A percentile compares a stretch with the other conserved stretches of the same genome.
These are phyloP conservation scores for Acephala macrosclerotiorum DNA, from an alignment of 2,329 filamentous ascomycete species.

Conservation along the genomic window DNA sequence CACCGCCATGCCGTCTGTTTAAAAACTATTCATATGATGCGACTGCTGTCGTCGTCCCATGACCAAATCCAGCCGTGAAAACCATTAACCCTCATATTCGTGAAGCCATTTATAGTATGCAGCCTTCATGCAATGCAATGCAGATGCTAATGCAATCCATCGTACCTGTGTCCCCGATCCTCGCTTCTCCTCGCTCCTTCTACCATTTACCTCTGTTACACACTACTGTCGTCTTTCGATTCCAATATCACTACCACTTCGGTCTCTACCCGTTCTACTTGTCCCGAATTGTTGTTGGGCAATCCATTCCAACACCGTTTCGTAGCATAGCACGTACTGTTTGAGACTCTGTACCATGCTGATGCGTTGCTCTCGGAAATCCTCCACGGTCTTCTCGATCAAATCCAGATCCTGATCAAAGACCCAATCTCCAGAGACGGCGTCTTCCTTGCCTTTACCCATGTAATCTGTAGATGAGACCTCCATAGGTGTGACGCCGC, in stretches of 20 bases:
- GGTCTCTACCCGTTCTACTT: constrained; percentile 25
- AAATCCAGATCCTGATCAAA: constrained; percentile 76
- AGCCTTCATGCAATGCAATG: constrained; percentile 3
- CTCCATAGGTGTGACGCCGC: constrained; percentile 52
- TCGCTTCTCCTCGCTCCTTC: no score
- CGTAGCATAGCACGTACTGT: constrained; percentile 96
- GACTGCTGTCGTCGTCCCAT: background rate
- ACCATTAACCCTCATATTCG: constrained; percentile 7
- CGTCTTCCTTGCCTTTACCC: constrained; percentile 16
- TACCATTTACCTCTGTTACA: background rate
- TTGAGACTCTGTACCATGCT: constrained; percentile 97
- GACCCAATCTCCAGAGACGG: constrained; percentile 68
- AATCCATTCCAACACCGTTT: constrained; percentile 91
- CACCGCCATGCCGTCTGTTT: background rate
- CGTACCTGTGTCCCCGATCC: background rate
- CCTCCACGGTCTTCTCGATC: constrained; percentile 86
- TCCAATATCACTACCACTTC: constrained; percentile 37
- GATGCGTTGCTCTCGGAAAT: constrained; percentile 85
- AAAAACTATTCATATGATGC: background rate
- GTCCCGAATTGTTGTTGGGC: constrained; percentile 44
- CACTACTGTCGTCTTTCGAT: constrained; percentile 13
- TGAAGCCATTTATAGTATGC: constrained; percentile 6
- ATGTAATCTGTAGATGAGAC: constrained; percentile 44
- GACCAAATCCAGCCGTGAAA: background rate
- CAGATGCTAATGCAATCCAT: constrained; percentile 7